These are phyloP conservation scores for Ceratobasidium sp. DNA, from an alignment of 1,284 basidiomycete genomes.

Conservation along the genomic window DNA sequence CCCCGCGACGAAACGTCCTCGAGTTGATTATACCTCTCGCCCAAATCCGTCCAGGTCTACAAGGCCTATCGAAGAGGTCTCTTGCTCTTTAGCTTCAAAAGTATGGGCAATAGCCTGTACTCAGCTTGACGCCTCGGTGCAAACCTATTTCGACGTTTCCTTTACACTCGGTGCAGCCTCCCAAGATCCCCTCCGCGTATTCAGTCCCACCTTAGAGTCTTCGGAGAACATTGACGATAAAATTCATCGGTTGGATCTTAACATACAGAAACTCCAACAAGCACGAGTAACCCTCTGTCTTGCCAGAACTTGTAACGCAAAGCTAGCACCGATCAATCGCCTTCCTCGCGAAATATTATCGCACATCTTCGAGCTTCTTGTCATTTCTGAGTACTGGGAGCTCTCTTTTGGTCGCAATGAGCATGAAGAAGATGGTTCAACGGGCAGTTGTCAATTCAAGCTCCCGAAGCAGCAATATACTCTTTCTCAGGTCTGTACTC, in stretches of 20 bases:
- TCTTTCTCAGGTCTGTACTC: slow-evolving; percentile 1
- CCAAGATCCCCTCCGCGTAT: neutral
- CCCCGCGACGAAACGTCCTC: neutral
- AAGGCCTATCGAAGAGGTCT: neutral
- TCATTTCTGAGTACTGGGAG: neutral
- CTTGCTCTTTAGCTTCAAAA: neutral
- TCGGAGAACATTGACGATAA: neutral
- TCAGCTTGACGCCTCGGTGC: neutral
- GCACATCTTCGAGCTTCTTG: slow-evolving; percentile 16
- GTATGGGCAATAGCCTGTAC: neutral
- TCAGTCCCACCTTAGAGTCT: neutral
- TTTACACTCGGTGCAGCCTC: neutral
- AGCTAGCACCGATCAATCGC: neutral
- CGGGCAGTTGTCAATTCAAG: neutral
- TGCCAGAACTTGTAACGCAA: neutral
- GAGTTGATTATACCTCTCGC: neutral
- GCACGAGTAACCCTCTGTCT: neutral
- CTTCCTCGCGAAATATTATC: slow-evolving; percentile 21
- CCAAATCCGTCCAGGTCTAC: neutral
- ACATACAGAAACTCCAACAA: neutral
- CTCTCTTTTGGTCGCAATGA: neutral
- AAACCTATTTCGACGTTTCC: neutral
- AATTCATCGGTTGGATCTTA: neutral
- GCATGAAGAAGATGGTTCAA: neutral
- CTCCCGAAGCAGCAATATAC: neutral